Evolutionary conservation across 129 eudicot species (phyloP).

Genomic region (Smallanthus sonchifolius): DNA sequence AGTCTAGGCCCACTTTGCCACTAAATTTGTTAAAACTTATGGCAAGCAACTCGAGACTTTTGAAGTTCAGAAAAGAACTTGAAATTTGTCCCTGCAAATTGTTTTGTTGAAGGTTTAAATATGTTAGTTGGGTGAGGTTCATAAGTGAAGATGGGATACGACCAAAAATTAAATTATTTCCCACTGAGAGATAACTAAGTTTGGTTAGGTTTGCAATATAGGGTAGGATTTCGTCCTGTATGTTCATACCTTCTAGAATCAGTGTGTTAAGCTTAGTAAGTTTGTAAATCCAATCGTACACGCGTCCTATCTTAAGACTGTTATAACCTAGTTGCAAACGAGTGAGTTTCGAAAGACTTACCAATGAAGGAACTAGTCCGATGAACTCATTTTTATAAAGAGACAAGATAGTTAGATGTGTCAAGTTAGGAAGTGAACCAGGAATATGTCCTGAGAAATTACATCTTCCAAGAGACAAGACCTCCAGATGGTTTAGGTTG

Average conservation of each 20-base stretch:
- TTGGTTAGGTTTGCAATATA: conserved; percentile 19
- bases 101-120: background rate
- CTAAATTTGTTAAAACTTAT: background rate
- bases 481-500: conserved; percentile 4
- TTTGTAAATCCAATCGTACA: background rate
- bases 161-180: background rate
- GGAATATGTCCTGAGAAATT: conserved; percentile 11
- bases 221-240: conserved; percentile 20
- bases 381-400: background rate
- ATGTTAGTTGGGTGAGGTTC: conserved; percentile 24
- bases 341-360: background rate
- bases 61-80: conserved; percentile 15
- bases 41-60: background rate
- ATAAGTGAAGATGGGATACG: conserved; percentile 1
- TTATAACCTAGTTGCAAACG: background rate
- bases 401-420: background rate
- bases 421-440: conserved; percentile 15
- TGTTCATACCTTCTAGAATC: background rate
- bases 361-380: conserved; percentile 12
- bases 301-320: background rate
- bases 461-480: background rate
- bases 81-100: conserved; percentile 25
- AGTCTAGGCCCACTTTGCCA: conserved; percentile 17
- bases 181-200: background rate
- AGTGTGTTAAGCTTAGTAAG: background rate